Evolutionary conservation across 2,329 filamentous ascomycete genomes (phyloP).

Genomic region (Mollisiaceae sp.): DNA sequence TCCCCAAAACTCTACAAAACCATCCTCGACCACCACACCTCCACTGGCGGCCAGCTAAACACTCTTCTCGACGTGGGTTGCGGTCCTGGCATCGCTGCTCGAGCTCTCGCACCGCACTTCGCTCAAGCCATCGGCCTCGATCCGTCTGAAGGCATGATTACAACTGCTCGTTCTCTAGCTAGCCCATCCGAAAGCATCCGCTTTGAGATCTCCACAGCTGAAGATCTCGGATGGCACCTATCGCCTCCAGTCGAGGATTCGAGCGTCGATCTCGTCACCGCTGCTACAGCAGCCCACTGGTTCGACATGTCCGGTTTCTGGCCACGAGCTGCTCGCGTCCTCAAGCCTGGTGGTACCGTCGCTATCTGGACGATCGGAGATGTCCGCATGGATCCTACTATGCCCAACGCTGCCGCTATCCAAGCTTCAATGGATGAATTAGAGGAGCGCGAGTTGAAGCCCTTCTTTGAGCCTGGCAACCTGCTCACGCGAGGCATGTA

Average conservation of each 20-base stretch:
- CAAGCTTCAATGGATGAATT: conserved; percentile 45
- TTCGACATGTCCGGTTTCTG: conserved; percentile 54
- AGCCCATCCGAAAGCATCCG: conserved; percentile 24
- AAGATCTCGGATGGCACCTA: conserved; percentile 29
- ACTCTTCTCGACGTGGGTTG: conserved; percentile 39
- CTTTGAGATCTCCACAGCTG: conserved; percentile 33
- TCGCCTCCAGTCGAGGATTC: conserved; percentile 17
- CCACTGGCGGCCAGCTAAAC: conserved; percentile 28
- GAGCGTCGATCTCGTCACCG: conserved; percentile 36
- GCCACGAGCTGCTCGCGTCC: conserved; percentile 46
- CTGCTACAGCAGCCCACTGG: conserved; percentile 49
- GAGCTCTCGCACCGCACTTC: conserved; percentile 33
- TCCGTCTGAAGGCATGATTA: conserved; percentile 36
- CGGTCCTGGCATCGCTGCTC: conserved; percentile 36
- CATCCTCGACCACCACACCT: conserved; percentile 31
- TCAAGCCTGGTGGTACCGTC: conserved; percentile 53
- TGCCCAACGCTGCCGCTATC: conserved; percentile 45
- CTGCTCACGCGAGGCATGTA: conserved; percentile 46
- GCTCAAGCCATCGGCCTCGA: conserved; percentile 34
- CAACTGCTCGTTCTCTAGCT: conserved; percentile 24
- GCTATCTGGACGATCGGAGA: conserved; percentile 48
- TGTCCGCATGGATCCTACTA: conserved; percentile 35
- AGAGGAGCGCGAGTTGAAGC: conserved; percentile 43
- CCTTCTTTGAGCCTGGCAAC: conserved; percentile 47
- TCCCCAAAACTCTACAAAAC: conserved; percentile 25